Evolutionary conservation across 129 eudicot species (phyloP).

Genomic region (Tagetes erecta): DNA sequence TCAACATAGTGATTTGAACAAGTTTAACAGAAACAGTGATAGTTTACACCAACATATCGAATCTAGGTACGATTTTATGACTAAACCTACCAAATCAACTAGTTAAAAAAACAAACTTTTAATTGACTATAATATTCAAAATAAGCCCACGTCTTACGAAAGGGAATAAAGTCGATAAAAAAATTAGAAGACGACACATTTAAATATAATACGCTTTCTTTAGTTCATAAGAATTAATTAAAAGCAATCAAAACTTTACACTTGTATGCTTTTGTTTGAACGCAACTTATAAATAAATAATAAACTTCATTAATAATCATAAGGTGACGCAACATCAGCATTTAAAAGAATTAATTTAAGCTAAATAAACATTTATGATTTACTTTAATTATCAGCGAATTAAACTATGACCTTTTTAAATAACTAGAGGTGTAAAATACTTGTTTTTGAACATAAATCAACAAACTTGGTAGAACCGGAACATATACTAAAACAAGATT

Average conservation of each 20-base stretch:
- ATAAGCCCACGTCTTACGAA: neutral
- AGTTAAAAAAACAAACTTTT: neutral
- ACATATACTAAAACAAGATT: too few species aligned
- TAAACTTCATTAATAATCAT: neutral
- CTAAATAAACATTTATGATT: neutral
- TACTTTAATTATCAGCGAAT: too few species aligned
- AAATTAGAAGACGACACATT: neutral
- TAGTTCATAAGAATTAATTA: neutral
- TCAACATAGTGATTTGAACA: too few species aligned
- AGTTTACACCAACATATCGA: too few species aligned
- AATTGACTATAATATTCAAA: slow-evolving; percentile 9
- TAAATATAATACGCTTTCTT: neutral
- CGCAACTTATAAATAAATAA: neutral
- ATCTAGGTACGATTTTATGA: too few species aligned
- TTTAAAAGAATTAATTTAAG: neutral
- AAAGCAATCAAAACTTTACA: neutral
- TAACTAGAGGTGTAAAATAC: too few species aligned
- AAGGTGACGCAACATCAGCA: neutral
- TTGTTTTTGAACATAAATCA: too few species aligned
- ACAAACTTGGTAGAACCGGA: too few species aligned
- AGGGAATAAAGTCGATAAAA: neutral
- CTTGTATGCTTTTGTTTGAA: neutral
- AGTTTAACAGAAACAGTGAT: too few species aligned
- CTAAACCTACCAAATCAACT: neutral
- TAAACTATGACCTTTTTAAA: too few species aligned